phyloP scores from a whole-genome alignment of 345 rosid species.

The Eucalyptus leucophloia region DNA sequence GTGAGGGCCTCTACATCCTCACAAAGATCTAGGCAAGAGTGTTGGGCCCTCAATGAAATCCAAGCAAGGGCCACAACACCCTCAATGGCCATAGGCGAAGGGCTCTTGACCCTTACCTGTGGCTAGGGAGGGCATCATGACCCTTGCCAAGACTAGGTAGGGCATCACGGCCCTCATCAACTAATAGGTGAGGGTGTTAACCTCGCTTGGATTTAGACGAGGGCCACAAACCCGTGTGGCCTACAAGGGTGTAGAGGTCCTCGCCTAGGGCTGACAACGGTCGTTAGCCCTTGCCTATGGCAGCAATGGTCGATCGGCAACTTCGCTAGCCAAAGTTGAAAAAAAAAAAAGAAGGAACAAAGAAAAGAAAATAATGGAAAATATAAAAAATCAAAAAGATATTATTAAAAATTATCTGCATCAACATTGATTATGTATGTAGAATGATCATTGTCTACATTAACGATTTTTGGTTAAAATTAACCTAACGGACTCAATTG shows the following conservation, averaged over 20 bases:
- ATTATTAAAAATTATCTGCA: no score
- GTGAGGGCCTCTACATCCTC: neutral
- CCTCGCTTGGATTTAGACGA: neutral
- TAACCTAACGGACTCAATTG: rapidly evolving
- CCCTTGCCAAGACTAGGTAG: neutral
- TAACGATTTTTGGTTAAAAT: no score
- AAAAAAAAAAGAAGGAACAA: no score
- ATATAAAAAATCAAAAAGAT: no score
- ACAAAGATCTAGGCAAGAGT: neutral
- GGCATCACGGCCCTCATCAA: rapidly evolving
- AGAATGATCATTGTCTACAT: rapidly evolving
- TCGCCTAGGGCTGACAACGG: rapidly evolving
- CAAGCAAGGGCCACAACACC: neutral
- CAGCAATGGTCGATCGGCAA: no score
- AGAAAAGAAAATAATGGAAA: neutral
- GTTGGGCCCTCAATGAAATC: neutral
- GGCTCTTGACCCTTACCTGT: no score
- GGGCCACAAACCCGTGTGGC: rapidly evolving
- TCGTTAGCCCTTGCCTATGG: no score
- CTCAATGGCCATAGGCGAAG: no score
- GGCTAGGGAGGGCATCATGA: no score
- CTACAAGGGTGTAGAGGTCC: neutral
- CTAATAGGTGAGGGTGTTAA: neutral
- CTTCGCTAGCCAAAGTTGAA: neutral
- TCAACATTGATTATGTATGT: rapidly evolving